Evolutionary conservation across 2,329 filamentous ascomycete species (phyloP), one percentile per base, ranked within the genome.

Genomic region (Geosmithia flava): DNA sequence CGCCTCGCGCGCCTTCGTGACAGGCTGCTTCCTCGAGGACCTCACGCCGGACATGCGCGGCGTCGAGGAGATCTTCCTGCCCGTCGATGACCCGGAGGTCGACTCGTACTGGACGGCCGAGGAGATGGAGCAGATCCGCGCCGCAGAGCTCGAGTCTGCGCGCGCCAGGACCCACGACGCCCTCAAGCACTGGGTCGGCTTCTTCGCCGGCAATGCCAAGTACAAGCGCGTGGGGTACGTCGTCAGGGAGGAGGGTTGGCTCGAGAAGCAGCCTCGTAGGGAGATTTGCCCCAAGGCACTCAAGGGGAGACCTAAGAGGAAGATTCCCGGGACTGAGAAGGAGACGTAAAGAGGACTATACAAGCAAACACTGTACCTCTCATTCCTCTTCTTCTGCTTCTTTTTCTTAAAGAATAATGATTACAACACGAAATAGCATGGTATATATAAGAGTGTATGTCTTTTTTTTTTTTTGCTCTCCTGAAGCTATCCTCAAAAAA

Each of bases 11-110:
- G 88, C 83, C 19, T 98, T 89, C 65, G 81, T 98, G 10, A 97
- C 93, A 2, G 88, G 87, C 17, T 98, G 93, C 65, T 98, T 98
- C 68, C 70, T 78, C 40, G 83, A 88, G 53, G 93, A 98, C 70
- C 72, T 82, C 30, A 93, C 83, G 2, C 75, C 85, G 3, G 93
- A 98, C 68, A 69, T 96, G 62, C 78, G 86, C 52, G 93, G 93
- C 44, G 83, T 87, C 4, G 93, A 97, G 68, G 76, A 82, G 53
- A 93, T 94, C 78, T 97, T 80, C 66, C 62, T 91, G 8, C 80
- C 80, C 2, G 56, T 79, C 33, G 79, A 83, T 61, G 73, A 83
- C 57, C 69, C 74, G 1, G 70, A 72, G 48, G 74, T 85, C 23
- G 85, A 90, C 62, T 57, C 60, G 37, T 65, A 75, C 58, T 82